Percentiles rank a stretch among this genome's conserved stretches.
Evolutionary conservation across 148 eudicot genomes (phyloP).

Genomic region (Nepenthes gracilis): DNA sequence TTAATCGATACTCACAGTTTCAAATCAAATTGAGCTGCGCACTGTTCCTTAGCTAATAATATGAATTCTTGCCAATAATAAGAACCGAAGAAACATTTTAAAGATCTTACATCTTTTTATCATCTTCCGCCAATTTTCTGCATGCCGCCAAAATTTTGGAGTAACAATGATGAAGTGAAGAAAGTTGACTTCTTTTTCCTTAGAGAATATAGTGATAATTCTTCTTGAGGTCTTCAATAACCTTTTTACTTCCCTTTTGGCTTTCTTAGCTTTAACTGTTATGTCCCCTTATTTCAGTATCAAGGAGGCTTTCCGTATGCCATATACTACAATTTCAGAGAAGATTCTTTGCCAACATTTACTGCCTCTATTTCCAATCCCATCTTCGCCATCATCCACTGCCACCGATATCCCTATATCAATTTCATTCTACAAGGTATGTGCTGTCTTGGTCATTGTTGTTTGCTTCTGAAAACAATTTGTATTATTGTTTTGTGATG

Average conservation of each 20-base stretch:
- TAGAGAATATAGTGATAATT: neutral
- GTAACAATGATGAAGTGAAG: neutral
- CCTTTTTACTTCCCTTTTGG: neutral
- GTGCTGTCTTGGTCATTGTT: constrained; percentile 3
- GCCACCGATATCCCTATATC: constrained; percentile 37
- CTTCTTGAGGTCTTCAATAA: neutral
- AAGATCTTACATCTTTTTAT: no score
- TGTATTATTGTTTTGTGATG: neutral
- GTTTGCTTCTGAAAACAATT: constrained; percentile 2
- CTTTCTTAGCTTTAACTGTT: neutral
- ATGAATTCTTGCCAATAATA: no score
- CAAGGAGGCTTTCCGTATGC: constrained; percentile 82
- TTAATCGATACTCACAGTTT: no score
- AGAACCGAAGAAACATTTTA: no score
- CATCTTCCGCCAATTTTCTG: no score
- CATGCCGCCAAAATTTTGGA: neutral
- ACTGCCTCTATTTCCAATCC: constrained; percentile 68
- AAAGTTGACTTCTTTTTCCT: neutral
- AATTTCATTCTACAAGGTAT: constrained; percentile 74
- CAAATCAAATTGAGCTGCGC: no score
- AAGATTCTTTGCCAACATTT: constrained; percentile 54
- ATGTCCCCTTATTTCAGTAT: constrained; percentile 42
- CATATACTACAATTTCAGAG: constrained; percentile 57
- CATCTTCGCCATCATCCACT: constrained; percentile 27
- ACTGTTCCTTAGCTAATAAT: no score